Base-by-base conservation (phyloP, 805 yeast species). In the Dipodascopsis uninucleata region DNA sequence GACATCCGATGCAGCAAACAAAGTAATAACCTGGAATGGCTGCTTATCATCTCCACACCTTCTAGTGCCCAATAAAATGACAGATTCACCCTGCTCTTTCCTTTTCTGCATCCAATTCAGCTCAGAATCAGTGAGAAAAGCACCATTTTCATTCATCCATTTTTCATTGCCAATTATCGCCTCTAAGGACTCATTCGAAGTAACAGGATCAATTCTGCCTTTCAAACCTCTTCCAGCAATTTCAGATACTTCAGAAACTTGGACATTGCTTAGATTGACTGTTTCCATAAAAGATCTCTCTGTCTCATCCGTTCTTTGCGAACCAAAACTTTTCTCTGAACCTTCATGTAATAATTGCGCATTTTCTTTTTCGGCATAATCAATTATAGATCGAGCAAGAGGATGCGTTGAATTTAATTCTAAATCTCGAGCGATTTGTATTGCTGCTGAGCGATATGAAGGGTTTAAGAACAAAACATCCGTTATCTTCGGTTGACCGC, bases 371-470 rank as follows among this genome's bases (percentile, higher is more conserved):
- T 59, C 59, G 3, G 71, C 70, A 49, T 69, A 73, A 2, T 58
- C 60, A 29, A 71, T 71, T 1, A 82, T 75, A 0, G 87, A 82
- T 21, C 65, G 59, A 0, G 85, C 81, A 31, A 83, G 66, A 1
- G 90, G 89, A 61, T 83, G 93, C 33, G 72, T 77, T 0, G 89
- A 82, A 14, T 75, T 71, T 21, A 70, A 58, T 53, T 84, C 93
- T 49, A 82, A 61, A 48, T 79, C 83, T 49, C 77, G 67, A 0
- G 79, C 67, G 1, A 75, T 61, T 58, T 80, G 82, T 4, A 75
- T 56, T 2, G 69, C 68, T 41, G 64, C 56, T 17, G 38, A 29
- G 31, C n/a, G 45, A 47, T 36, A 31, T 20, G 33, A 60, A 55
- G 7, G 44, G 47, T n/a, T 52, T 55, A 28, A 44, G 49, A 5